Percentiles rank a stretch among this genome's conserved stretches.
phyloP scores from a whole-genome alignment of 306 rosid species.

The Dalbergia oliveri region DNA sequence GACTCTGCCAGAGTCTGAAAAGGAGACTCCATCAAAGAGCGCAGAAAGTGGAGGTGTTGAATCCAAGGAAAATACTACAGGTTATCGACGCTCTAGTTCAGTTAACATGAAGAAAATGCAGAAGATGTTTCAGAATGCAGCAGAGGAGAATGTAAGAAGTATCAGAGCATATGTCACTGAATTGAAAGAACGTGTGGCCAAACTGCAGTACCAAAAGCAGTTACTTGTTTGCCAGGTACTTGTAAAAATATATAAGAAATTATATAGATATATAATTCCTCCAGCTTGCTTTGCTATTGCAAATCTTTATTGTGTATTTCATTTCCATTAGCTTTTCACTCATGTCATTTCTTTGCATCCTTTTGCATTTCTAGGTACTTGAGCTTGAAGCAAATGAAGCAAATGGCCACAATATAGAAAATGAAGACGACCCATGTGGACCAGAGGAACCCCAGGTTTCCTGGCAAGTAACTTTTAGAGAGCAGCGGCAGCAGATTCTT shows the following conservation, averaged over 20 bases:
- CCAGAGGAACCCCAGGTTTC: slow-evolving; percentile 71
- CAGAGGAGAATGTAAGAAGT: slow-evolving; percentile 98
- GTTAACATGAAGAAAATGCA: slow-evolving; percentile 99
- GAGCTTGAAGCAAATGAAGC: slow-evolving; percentile 98
- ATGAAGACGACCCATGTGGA: slow-evolving; percentile 66
- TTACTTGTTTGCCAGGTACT: slow-evolving; percentile 96
- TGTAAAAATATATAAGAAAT: no score
- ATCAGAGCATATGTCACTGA: slow-evolving; percentile 97
- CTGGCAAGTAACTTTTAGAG: slow-evolving; percentile 87
- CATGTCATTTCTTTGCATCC: slow-evolving; percentile 4
- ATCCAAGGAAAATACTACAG: slow-evolving; percentile 86
- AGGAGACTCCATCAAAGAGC: slow-evolving; percentile 88
- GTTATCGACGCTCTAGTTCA: slow-evolving; percentile 83
- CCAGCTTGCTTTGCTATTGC: background rate
- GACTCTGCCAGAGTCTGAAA: slow-evolving; percentile 71
- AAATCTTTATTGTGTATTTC: slow-evolving; percentile 24
- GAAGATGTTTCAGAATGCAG: slow-evolving; percentile 99
- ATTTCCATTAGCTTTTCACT: slow-evolving; percentile 14
- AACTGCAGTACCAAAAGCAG: slow-evolving; percentile 97
- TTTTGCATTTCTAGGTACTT: slow-evolving; percentile 69
- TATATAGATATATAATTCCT: slow-evolving; percentile 4
- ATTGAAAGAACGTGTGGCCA: slow-evolving; percentile 98
- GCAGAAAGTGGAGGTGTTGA: slow-evolving; percentile 90
- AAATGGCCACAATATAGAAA: slow-evolving; percentile 77
- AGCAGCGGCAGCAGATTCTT: slow-evolving; percentile 82